Conservation (phyloP, 2,329 filamentous ascomycete species). For the Talaromyces pinophilus region DNA sequence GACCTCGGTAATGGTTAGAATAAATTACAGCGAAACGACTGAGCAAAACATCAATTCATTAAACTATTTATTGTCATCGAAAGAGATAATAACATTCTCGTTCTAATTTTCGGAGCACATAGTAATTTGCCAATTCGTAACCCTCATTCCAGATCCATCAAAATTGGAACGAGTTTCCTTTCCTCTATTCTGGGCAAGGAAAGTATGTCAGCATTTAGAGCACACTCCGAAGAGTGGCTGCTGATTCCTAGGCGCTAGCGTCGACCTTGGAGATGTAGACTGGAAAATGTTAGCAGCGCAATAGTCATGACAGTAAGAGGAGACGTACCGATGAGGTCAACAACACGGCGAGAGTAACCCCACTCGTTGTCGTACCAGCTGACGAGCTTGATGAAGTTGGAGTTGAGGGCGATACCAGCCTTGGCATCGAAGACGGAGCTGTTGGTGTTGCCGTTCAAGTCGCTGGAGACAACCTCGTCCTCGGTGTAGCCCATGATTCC, state of each 20-base stretch:
- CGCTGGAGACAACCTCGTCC: constrained; percentile 92
- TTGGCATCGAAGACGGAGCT: constrained; percentile 99
- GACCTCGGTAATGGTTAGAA: too few species aligned
- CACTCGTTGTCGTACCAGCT: constrained; percentile 99
- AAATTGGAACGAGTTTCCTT: constrained; percentile 7
- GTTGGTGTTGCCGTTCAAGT: constrained; percentile 87
- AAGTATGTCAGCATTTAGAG: constrained; percentile 15
- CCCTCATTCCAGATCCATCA: constrained; percentile 6
- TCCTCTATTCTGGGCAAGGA: neutral
- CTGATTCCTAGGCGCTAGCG: constrained; percentile 34
- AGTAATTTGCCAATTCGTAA: constrained; percentile 3
- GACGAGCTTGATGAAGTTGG: constrained; percentile 98
- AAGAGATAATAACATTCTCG: constrained; percentile 3
- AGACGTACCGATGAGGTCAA: constrained; percentile 65
- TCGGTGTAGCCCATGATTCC: constrained; percentile 92
- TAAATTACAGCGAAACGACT: neutral
- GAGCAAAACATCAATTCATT: constrained; percentile 17
- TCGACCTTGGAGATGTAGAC: constrained; percentile 80
- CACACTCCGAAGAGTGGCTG: constrained; percentile 22
- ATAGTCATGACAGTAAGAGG: neutral
- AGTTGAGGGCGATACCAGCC: constrained; percentile 97
- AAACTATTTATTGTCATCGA: constrained; percentile 19
- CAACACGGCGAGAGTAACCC: constrained; percentile 96
- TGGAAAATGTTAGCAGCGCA: constrained; percentile 39
- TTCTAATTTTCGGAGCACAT: constrained; percentile 16